These are phyloP conservation scores for Polygonum maritimum DNA, from an alignment of 148 eudicot species.

Conservation along the genomic window DNA sequence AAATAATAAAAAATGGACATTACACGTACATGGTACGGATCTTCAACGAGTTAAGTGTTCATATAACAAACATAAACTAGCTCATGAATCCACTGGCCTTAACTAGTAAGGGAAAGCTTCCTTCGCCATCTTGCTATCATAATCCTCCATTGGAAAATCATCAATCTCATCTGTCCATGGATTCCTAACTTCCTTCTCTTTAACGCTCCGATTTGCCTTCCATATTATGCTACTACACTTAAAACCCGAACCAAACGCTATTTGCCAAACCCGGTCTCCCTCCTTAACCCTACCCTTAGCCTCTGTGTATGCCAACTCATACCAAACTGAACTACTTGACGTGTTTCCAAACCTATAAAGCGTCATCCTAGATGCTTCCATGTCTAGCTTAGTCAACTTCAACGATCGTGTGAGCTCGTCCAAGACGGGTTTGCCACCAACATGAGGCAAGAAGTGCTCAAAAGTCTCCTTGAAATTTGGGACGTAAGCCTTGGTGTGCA, in stretches of 20 bases:
- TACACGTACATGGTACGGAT: too few species aligned
- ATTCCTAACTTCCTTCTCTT: slow-evolving; percentile 13
- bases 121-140: slow-evolving; percentile 11
- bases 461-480: slow-evolving; percentile 34
- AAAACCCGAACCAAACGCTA: slow-evolving; percentile 6
- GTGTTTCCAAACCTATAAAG: slow-evolving; percentile 37
- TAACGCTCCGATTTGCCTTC: not conserved
- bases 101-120: slow-evolving; percentile 1
- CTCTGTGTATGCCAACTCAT: slow-evolving; percentile 37
- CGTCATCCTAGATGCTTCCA: slow-evolving; percentile 41
- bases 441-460: slow-evolving; percentile 40
- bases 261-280: slow-evolving; percentile 38
- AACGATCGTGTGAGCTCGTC: slow-evolving; percentile 24
- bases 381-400: slow-evolving; percentile 24
- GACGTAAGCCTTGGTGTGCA: slow-evolving; percentile 13
- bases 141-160: slow-evolving; percentile 16
- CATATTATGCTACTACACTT: not conserved
- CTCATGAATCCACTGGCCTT: not conserved
- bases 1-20: too few species aligned
- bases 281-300: slow-evolving; percentile 32
- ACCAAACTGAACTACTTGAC: slow-evolving; percentile 38
- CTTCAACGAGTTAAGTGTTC: too few species aligned
- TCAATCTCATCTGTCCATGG: slow-evolving; percentile 35
- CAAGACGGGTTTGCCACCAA: slow-evolving; percentile 34
- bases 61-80: too few species aligned